Evolutionary conservation across 140 eudicot species (phyloP), one percentile per base, ranked within the genome.

Genomic region (Senecio squalidus): DNA sequence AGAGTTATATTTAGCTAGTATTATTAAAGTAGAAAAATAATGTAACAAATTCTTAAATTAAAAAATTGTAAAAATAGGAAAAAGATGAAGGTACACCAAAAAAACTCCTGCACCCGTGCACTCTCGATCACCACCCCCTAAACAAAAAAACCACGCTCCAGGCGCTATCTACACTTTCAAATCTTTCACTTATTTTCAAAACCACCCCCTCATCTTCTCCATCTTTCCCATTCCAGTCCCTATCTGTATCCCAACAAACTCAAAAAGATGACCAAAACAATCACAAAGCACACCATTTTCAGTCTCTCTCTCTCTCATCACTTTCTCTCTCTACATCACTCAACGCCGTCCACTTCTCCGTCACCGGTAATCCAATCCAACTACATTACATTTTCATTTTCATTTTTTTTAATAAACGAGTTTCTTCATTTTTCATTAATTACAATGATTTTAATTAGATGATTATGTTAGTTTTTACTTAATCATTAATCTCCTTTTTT

Each of bases 101-200:
- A 9, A 15, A 55, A 25, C 23, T 9, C 58, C 56, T 75, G 58
- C 64, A 69, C 76, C 49, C 62, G 24, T 51, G 36, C 72, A 38
- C 75, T 26, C 58, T 58, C 55, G 62, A 75, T 56, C 62, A 49
- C 55, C 50, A 40, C 65, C 31, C 71, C 71, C 18, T 18, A 31
- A 31, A 62, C 36, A 30, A 40, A 57, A 53, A 58, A 23, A 9
- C 29, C 18, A 75, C 83, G 83, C 79, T 76, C 79, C 75, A 20
- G 86, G 91, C 91, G 79, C 70, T 65, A 44, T 78, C 56, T 55
- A 66, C 46, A 43, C 58, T 73, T 83, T 83, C 58, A 70, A 83
- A 69, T 38, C 7, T 64, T 63, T 3, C n/a, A 38, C 7, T 11
- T 52, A 36, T 40, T 51, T 24, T 65, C 80, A 52, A 72, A 44